These are phyloP conservation scores for Limnomonas spitsbergensis DNA, from an alignment of 139 green algal genomes.

Conservation along the genomic window DNA sequence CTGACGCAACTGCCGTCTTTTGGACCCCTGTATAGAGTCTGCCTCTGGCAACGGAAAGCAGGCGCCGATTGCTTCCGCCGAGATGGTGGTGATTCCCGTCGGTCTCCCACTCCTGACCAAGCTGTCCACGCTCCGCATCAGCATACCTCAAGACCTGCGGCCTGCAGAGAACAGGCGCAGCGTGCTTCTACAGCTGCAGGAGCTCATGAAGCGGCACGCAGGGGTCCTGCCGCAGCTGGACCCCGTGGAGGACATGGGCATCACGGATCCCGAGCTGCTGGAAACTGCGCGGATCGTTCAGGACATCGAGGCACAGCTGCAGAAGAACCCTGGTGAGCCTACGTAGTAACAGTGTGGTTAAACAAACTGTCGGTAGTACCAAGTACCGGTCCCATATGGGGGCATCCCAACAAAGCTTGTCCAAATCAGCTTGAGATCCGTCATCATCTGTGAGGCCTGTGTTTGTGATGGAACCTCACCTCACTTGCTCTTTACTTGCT, in stretches of 20 bases:
- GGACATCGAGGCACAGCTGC: constrained; percentile 38
- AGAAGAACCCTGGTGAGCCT: constrained; percentile 32
- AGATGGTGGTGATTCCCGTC: constrained; percentile 78
- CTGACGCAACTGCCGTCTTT: no score
- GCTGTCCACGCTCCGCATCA: constrained; percentile 71
- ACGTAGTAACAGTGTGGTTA: no score
- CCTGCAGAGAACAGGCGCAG: constrained; percentile 44
- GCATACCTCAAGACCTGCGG: constrained; percentile 77
- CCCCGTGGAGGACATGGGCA: constrained; percentile 80
- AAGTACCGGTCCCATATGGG: no score
- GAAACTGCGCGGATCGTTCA: constrained; percentile 15
- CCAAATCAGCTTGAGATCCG: no score
- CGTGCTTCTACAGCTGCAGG: constrained; percentile 53
- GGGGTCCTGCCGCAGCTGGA: constrained; percentile 71
- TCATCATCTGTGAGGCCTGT: no score
- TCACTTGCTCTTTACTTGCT: no score
- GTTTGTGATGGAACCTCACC: no score
- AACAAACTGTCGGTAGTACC: no score
- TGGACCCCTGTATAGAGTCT: no score
- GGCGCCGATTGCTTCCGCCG: constrained; percentile 8
- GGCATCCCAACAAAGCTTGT: no score
- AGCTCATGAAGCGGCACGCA: constrained; percentile 38
- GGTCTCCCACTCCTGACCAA: constrained; percentile 59
- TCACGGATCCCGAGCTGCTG: constrained; percentile 62
- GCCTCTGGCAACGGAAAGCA: no score